Conservation (phyloP, 805 yeast species). For the Yarrowia sp. region DNA sequence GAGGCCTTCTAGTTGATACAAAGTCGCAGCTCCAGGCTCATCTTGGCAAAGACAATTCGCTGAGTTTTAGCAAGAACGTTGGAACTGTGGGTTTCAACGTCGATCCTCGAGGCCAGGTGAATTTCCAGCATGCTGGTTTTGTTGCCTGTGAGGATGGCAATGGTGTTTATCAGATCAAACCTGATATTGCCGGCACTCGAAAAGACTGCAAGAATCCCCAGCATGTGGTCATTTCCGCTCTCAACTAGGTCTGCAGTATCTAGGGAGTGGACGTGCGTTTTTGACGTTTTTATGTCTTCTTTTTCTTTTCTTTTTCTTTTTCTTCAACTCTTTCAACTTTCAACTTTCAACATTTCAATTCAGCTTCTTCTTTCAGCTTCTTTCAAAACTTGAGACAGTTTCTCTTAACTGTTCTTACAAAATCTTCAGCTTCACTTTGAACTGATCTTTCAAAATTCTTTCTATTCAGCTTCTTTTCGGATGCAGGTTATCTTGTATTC, state of each 20-base stretch:
- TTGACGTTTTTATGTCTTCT: too few relatives aligned
- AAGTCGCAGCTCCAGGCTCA: background rate
- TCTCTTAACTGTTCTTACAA: too few relatives aligned
- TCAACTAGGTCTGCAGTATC: background rate
- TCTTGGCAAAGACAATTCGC: background rate
- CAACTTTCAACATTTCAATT: background rate
- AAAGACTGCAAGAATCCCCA: slow-evolving; percentile 1
- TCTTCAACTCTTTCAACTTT: background rate
- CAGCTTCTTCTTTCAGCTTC: background rate
- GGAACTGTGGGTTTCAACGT: background rate
- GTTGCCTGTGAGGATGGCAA: background rate
- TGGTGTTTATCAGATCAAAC: background rate
- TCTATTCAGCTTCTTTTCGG: too few relatives aligned
- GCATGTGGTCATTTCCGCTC: background rate
- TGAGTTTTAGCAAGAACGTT: background rate
- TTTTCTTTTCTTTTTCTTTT: too few relatives aligned
- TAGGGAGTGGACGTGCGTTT: too few relatives aligned
- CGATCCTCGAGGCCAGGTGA: background rate
- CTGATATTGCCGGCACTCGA: background rate
- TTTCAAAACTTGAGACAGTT: too few relatives aligned
- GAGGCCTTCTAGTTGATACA: background rate
- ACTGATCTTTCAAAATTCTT: too few relatives aligned
- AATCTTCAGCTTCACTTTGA: too few relatives aligned
- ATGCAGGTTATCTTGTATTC: too few relatives aligned
- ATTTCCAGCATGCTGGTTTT: background rate